A percentile compares a stretch with the other conserved stretches of the same genome.
phyloP scores from a whole-genome alignment of 352 stramenopile genomes.

The Phytophthora fragariae region DNA sequence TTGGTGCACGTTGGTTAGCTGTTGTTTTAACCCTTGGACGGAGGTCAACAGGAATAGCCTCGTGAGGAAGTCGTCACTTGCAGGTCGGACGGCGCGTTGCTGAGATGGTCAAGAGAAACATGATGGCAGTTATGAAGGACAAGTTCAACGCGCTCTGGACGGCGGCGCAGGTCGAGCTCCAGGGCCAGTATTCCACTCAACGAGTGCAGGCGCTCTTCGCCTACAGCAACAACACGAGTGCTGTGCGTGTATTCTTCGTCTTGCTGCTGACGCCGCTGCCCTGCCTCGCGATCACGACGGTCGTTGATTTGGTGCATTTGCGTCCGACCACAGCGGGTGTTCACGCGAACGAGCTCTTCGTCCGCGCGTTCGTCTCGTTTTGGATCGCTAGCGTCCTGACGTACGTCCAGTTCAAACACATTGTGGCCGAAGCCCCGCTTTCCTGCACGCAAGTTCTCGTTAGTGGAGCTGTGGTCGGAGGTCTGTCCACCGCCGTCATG shows the following conservation, averaged over 20 bases:
- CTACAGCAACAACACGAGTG: not conserved
- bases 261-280: not conserved
- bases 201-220: not conserved
- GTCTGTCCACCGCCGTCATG: not conserved
- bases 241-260: not conserved
- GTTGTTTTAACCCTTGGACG: not conserved
- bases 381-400: not conserved
- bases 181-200: not conserved
- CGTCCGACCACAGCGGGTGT: not conserved
- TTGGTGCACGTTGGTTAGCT: not conserved
- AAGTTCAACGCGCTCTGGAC: not conserved
- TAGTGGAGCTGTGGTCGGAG: not conserved
- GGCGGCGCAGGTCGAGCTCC: slow-evolving; percentile 4
- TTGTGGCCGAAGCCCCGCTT: not conserved
- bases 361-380: not conserved
- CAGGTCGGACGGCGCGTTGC: not conserved
- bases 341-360: not conserved
- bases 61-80: not conserved
- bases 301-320: not conserved
- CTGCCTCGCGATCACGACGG: not conserved
- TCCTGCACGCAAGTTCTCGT: not conserved
- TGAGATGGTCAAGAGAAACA: not conserved
- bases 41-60: not conserved
- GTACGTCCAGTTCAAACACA: slow-evolving; percentile 1
- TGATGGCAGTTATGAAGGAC: not conserved